These are phyloP conservation scores for Brassica balearica DNA, from an alignment of 441 rosid species.

Conservation along the genomic window DNA sequence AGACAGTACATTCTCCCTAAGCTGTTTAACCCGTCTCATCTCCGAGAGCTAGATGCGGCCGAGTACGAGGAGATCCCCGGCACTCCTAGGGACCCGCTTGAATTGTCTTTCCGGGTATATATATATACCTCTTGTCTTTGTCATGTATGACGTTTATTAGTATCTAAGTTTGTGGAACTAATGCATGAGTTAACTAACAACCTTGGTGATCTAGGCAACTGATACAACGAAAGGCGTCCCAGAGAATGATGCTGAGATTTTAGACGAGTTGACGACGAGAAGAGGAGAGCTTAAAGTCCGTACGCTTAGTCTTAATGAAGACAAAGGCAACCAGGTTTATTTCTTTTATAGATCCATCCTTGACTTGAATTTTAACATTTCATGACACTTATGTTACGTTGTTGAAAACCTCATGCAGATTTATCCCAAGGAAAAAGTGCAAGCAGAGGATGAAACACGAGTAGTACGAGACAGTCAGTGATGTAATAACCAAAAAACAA, in stretches of 20 bases:
- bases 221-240: conserved; percentile 33
- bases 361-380: conserved; percentile 13
- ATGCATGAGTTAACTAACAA: not conserved
- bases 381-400: not conserved
- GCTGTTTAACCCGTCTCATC: conserved; percentile 56
- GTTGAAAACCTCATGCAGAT: conserved; percentile 18
- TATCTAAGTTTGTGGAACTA: not conserved
- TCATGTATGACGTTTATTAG: not conserved
- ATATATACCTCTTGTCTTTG: not conserved
- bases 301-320: conserved; percentile 53
- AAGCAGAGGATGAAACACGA: not conserved
- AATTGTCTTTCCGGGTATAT: conserved; percentile 39
- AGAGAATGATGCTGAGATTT: conserved; percentile 58
- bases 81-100: conserved; percentile 45
- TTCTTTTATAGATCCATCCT: not conserved
- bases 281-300: conserved; percentile 73
- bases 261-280: conserved; percentile 74
- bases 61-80: conserved; percentile 81
- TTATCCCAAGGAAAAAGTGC: not conserved
- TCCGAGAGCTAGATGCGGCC: conserved; percentile 78
- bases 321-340: conserved; percentile 49
- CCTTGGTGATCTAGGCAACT: conserved; percentile 27
- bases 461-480: not conserved
- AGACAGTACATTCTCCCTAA: conserved; percentile 73
- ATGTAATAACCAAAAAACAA: not conserved